Conservation (phyloP, 2,329 filamentous ascomycete genomes). For the Stylonectria norvegica region DNA sequence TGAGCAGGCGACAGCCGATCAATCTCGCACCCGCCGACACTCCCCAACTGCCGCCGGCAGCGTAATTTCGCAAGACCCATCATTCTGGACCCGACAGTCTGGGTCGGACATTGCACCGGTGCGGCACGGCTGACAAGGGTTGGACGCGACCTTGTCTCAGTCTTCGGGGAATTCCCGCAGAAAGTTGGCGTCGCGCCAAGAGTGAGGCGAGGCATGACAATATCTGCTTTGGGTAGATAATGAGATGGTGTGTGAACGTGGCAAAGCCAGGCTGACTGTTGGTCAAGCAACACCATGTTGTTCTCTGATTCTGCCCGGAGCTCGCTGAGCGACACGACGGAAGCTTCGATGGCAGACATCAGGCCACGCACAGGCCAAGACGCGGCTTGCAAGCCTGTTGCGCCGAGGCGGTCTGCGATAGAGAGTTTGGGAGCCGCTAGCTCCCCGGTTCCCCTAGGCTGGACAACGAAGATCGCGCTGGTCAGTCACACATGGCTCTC, state of each 20-base stretch:
- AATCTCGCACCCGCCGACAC: not conserved
- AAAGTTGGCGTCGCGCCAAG: slow-evolving; percentile 4
- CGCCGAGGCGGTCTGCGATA: slow-evolving; percentile 12
- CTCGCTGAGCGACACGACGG: not conserved
- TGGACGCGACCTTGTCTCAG: slow-evolving; percentile 23
- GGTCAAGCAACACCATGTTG: too few relatives aligned
- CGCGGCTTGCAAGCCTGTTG: not conserved
- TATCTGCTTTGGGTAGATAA: too few relatives aligned
- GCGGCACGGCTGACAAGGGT: slow-evolving; percentile 22
- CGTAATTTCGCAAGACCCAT: slow-evolving; percentile 24
- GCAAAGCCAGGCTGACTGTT: slow-evolving; percentile 1
- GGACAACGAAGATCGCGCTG: slow-evolving; percentile 3
- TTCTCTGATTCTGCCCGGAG: too few relatives aligned
- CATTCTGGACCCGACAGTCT: slow-evolving; percentile 25
- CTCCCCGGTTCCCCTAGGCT: slow-evolving; percentile 1
- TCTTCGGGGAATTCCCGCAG: slow-evolving; percentile 16
- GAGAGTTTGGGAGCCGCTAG: slow-evolving; percentile 6
- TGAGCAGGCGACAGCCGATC: not conserved
- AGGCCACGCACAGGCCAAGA: slow-evolving; percentile 1
- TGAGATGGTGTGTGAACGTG: slow-evolving; percentile 2
- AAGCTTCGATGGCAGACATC: not conserved
- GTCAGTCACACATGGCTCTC: slow-evolving; percentile 5
- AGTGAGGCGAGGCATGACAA: too few relatives aligned
- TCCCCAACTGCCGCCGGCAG: slow-evolving; percentile 20
- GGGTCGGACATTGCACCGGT: slow-evolving; percentile 23